Percentiles rank a stretch among this genome's conserved stretches.
Conservation (phyloP, 164 flowering plant species). For the Echeveria elegans region DNA sequence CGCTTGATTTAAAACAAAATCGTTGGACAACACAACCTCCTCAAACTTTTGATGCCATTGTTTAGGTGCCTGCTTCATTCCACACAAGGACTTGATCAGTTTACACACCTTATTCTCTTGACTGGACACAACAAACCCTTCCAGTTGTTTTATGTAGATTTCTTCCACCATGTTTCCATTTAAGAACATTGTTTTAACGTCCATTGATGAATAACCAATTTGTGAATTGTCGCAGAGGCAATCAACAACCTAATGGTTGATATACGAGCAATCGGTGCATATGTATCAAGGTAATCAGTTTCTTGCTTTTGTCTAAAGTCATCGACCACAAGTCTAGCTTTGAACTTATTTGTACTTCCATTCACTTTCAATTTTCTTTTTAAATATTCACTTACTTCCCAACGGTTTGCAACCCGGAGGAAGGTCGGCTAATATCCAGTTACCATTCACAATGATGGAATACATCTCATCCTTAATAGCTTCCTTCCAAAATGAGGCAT, state of each 20-base stretch:
- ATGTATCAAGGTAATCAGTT: not conserved
- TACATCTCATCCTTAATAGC: not conserved
- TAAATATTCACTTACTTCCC: not conserved
- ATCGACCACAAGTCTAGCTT: no score
- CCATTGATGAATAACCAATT: not conserved
- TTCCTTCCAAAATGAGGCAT: not conserved
- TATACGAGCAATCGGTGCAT: not conserved
- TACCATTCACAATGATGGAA: no score
- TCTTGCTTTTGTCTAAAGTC: not conserved
- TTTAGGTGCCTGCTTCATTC: not conserved
- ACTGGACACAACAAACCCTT: not conserved
- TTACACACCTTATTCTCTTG: not conserved
- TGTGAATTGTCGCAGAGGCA: not conserved
- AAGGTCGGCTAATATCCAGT: not conserved
- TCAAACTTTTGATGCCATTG: slow-evolving; percentile 10
- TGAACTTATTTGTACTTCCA: no score
- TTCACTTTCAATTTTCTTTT: not conserved
- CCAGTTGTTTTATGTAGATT: not conserved
- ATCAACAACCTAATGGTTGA: not conserved
- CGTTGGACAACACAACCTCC: not conserved
- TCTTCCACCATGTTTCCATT: not conserved
- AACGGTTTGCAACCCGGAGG: no score
- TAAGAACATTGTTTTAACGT: not conserved
- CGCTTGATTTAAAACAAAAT: slow-evolving; percentile 3
- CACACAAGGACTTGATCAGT: not conserved